These are phyloP conservation scores for Solanum arcanum DNA, from an alignment of 257 asterid species.

Conservation along the genomic window DNA sequence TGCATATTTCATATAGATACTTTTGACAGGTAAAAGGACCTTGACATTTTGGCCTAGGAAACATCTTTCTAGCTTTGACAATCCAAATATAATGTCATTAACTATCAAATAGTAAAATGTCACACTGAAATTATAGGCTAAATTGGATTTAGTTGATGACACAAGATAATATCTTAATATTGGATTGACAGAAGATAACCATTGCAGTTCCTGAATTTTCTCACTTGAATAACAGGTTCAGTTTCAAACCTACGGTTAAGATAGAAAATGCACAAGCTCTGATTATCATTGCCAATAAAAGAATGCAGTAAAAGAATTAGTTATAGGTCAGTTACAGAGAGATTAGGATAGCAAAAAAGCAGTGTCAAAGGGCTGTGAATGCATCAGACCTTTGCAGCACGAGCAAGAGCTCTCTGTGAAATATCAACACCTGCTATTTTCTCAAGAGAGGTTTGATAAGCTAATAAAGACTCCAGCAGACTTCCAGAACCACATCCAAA, in stretches of 20 bases:
- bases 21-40: not conserved
- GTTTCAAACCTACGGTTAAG: not conserved
- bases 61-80: not conserved
- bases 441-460: constrained; percentile 69
- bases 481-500: constrained; percentile 99
- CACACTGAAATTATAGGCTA: not conserved
- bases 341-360: not conserved
- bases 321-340: not conserved
- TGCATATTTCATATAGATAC: not conserved
- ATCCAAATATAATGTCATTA: not conserved
- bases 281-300: not conserved
- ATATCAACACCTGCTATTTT: constrained; percentile 81
- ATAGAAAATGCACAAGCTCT: not conserved
- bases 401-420: constrained; percentile 60
- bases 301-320: not conserved
- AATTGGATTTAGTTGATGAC: not conserved
- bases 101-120: not conserved
- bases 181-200: not conserved
- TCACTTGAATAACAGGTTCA: not conserved
- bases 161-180: not conserved
- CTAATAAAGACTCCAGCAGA: constrained; percentile 70
- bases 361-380: not conserved
- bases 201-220: not conserved
- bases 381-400: constrained; percentile 80
- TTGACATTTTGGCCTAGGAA: not conserved